phyloP scores from a whole-genome alignment of 306 rosid genomes.

The Lotus japonicus region DNA sequence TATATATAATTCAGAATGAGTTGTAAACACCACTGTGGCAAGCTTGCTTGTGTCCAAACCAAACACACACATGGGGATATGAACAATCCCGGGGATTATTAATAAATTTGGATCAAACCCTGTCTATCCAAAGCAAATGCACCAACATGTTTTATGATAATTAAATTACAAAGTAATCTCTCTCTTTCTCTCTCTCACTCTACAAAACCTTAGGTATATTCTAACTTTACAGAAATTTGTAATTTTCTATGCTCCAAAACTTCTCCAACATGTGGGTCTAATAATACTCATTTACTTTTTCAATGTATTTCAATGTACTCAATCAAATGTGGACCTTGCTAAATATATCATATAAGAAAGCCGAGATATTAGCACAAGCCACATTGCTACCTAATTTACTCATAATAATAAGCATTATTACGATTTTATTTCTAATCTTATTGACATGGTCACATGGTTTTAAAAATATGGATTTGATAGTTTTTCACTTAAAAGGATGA shows the following conservation, averaged over 20 bases:
- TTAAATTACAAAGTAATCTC: no score
- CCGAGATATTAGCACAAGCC: neutral
- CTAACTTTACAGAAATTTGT: neutral
- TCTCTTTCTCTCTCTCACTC: no score
- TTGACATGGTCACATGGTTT: no score
- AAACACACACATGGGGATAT: neutral
- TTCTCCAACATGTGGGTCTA: slow-evolving; percentile 19
- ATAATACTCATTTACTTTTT: neutral
- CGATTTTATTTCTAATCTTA: no score
- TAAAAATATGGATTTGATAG: no score
- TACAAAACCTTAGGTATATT: no score
- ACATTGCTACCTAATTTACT: no score
- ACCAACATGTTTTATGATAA: neutral
- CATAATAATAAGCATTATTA: no score
- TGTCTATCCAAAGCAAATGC: neutral
- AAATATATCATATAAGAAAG: neutral
- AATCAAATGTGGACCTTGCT: neutral
- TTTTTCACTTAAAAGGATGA: no score
- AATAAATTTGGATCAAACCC: neutral
- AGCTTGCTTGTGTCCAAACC: neutral
- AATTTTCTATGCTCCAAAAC: neutral
- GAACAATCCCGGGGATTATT: neutral
- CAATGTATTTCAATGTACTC: neutral
- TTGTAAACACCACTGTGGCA: neutral
- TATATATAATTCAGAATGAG: neutral